Evolutionary conservation across 2,329 filamentous ascomycete genomes (phyloP).

Genomic region (Thyridium curvatum): DNA sequence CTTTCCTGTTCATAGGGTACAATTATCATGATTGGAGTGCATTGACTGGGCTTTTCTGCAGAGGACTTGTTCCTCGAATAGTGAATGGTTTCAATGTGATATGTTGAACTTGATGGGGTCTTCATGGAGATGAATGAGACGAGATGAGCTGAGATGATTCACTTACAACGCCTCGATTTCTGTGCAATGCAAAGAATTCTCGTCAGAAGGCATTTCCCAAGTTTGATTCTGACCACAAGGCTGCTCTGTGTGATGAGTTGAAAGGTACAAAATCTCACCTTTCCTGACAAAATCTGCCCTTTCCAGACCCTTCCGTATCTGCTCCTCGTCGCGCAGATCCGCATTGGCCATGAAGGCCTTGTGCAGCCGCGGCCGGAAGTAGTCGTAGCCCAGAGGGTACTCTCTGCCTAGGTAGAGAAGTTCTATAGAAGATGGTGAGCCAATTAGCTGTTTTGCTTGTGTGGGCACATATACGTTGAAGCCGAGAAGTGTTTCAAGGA

Average conservation of each 20-base stretch:
- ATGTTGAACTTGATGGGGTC: too few species aligned
- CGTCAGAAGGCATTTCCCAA: too few species aligned
- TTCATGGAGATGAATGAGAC: too few species aligned
- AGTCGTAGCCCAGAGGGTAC: conserved; percentile 77
- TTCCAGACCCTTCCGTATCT: conserved; percentile 70
- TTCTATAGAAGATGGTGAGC: conserved; percentile 42
- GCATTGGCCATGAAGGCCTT: conserved; percentile 77
- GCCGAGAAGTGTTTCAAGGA: neutral
- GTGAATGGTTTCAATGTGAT: neutral
- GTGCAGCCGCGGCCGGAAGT: conserved; percentile 77
- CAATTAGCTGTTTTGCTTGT: neutral
- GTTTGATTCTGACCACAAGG: too few species aligned
- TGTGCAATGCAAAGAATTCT: conserved; percentile 26
- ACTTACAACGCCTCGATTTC: conserved; percentile 91
- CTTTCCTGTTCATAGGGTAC: neutral
- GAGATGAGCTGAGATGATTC: too few species aligned
- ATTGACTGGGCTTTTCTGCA: too few species aligned
- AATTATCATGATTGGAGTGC: too few species aligned
- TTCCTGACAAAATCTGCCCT: conserved; percentile 87
- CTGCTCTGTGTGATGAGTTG: too few species aligned
- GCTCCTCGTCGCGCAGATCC: conserved; percentile 60
- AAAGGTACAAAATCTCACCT: conserved; percentile 49
- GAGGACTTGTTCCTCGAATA: too few species aligned
- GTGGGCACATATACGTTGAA: neutral
- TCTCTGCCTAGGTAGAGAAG: conserved; percentile 77